These are phyloP conservation scores for Berkeleyomyces basicola DNA, from an alignment of 2,329 filamentous ascomycete genomes.

Conservation along the genomic window DNA sequence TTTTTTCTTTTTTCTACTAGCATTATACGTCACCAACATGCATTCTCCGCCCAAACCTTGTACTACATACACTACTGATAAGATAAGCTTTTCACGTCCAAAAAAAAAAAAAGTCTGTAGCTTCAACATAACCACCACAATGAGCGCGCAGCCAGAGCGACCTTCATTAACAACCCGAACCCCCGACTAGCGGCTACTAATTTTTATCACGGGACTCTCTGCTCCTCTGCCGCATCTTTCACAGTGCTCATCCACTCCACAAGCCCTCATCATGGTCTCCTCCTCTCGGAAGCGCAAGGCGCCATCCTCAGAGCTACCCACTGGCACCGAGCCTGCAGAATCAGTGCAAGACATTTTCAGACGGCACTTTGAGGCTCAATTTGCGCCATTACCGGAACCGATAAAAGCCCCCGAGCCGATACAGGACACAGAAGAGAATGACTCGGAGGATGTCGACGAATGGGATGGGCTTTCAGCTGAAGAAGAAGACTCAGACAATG, in stretches of 20 bases:
- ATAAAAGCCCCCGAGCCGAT: slow-evolving; percentile 17
- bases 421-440: slow-evolving; percentile 17
- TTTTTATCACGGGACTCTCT: neutral
- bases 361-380: slow-evolving; percentile 75
- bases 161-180: too few species aligned
- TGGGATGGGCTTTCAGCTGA: slow-evolving; percentile 14
- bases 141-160: too few species aligned
- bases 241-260: neutral
- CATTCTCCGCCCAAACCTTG: neutral
- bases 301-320: slow-evolving; percentile 17
- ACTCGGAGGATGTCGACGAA: slow-evolving; percentile 17
- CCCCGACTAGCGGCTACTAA: too few species aligned
- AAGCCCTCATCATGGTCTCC: slow-evolving; percentile 23
- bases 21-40: neutral
- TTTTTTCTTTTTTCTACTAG: neutral
- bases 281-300: slow-evolving; percentile 33
- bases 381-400: slow-evolving; percentile 48
- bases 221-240: neutral
- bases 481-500: slow-evolving; percentile 15
- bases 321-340: slow-evolving; percentile 20
- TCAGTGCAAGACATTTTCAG: slow-evolving; percentile 61
- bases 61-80: slow-evolving; percentile 3
- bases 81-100: slow-evolving; percentile 7
- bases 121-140: neutral
- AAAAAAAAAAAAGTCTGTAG: slow-evolving; percentile 8